Evolutionary conservation across 352 stramenopile species (phyloP), one percentile per base, ranked within the genome.

Genomic region (Phytophthora constricta): DNA sequence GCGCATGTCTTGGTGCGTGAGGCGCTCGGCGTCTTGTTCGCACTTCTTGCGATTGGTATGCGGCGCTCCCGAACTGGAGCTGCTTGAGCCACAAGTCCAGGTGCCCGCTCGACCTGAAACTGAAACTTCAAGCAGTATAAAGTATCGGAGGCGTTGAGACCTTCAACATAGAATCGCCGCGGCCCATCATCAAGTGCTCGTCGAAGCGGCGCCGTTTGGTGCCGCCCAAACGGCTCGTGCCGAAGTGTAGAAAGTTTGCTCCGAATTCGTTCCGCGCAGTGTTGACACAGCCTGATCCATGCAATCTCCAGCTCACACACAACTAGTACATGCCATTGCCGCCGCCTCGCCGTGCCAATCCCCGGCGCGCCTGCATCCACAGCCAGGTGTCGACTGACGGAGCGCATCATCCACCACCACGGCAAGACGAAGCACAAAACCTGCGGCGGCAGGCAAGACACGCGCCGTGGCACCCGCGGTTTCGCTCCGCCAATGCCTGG

Each of bases 111-210:
- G n/a, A n/a, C n/a, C n/a, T n/a, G n/a, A n/a, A n/a, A 8, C 13
- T 49, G 55, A 53, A 81, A 83, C 77, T 86, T 86, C 74, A 83
- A 83, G 39, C 50, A 62, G 59, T 72, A 87, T 83, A 28, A 72
- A 59, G 16, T 87, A 58, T 78, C 50, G 52, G 43, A 79, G 76
- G 76, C 43, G 37, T 52, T 60, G 54, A 59, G 42, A 59, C 57
- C 73, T 84, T 84, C 76, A 84, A 83, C 72, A 74, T 65, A 58
- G 47, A 57, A 42, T 47, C 28, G 42, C 31, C 51, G 33, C 47
- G 49, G 31, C 42, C 20, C 50, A 59, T 54, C 55, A 33, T 27
- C 58, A 10, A 5, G n/a, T 42, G 42, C 56, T 17, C 19, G 53
- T 56, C 62, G 72, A 78, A 75, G 68, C 64, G 75, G 65, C 68